Base-by-base conservation (phyloP, 129 eudicot species). In the Flaveria trinervia region DNA sequence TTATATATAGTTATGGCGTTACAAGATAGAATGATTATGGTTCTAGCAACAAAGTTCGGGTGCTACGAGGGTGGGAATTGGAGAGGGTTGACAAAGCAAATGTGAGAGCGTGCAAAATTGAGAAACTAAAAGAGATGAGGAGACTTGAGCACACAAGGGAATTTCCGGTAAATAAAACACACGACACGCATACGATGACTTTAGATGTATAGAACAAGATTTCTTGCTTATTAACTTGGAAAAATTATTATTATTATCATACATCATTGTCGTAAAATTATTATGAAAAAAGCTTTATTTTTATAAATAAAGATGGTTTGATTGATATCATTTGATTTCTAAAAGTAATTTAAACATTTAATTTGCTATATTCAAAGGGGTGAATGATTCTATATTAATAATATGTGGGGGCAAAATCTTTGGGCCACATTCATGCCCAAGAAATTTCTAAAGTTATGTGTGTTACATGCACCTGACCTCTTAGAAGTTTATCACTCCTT, bases 381-480 rank as follows among this genome's bases (percentile, higher is more conserved):
- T 15, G 30, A 54, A 22, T 51, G 61, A 67, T 74, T 74, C 30
- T 60, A 61, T 45, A n/a, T 74, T 45, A 30, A 74, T 60, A 45
- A 2, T 8, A 36, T 14, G 2, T 48, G 28, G 70, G 56, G 33
- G 13, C 60, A 61, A 23, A 45, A 60, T 74, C 60, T 44, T 74
- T 45, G 11, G 70, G 26, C 43, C 60, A 25, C 78, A 74, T 59
- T 59, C 75, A 74, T 59, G 68, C 75, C 45, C 45, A 68, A 68
- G 81, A 68, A 77, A 68, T 5, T 15, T 75, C 2, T 75, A 64
- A 52, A 30, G 64, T 48, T 50, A 33, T 43, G 17, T 65, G 18
- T 65, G 49, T 76, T 51, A 65, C 79, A 75, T 65, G 80, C 80
- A 76, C 72, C 46, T 64, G 41, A 44, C 22, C 48, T 36, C 66